Evolutionary conservation across 2,329 filamentous ascomycete species (phyloP).

Genomic region (Xylariomycetidae sp.): DNA sequence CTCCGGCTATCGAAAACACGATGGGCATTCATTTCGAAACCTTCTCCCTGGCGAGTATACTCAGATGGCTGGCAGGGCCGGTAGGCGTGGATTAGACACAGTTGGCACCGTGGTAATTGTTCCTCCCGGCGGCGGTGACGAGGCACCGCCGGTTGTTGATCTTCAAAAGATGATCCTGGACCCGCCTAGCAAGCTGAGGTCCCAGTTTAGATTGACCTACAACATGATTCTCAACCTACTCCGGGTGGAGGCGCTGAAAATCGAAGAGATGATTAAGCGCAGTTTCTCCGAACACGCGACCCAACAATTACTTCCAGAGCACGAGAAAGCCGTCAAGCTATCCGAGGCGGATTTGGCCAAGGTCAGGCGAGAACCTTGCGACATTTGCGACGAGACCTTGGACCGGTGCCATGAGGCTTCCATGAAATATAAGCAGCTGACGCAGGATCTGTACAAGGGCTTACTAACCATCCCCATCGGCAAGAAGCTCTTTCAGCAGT

Average conservation of each 20-base stretch:
- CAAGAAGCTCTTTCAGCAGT: constrained; percentile 69
- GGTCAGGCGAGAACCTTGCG: constrained; percentile 79
- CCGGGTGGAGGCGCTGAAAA: constrained; percentile 92
- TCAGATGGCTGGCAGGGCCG: constrained; percentile 95
- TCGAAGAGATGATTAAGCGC: constrained; percentile 99
- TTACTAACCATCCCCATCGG: constrained; percentile 78
- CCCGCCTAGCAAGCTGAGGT: constrained; percentile 89
- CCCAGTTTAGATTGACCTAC: constrained; percentile 95
- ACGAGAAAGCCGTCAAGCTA: constrained; percentile 88
- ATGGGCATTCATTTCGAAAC: constrained; percentile 87
- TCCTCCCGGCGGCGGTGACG: constrained; percentile 69
- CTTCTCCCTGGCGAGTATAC: constrained; percentile 94
- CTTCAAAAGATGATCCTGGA: constrained; percentile 93
- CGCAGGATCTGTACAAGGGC: constrained; percentile 71
- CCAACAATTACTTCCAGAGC: constrained; percentile 87
- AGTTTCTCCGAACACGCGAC: constrained; percentile 98
- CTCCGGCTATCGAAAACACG: constrained; percentile 93
- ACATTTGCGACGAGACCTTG: constrained; percentile 75
- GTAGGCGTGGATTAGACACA: constrained; percentile 84
- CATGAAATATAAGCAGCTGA: constrained; percentile 75
- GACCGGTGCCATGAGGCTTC: constrained; percentile 77
- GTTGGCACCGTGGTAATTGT: constrained; percentile 96
- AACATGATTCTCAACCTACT: constrained; percentile 98
- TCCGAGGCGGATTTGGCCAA: constrained; percentile 90
- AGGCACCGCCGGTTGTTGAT: constrained; percentile 80